Evolutionary conservation across 306 rosid species (phyloP).

Genomic region (Alnus glutinosa): DNA sequence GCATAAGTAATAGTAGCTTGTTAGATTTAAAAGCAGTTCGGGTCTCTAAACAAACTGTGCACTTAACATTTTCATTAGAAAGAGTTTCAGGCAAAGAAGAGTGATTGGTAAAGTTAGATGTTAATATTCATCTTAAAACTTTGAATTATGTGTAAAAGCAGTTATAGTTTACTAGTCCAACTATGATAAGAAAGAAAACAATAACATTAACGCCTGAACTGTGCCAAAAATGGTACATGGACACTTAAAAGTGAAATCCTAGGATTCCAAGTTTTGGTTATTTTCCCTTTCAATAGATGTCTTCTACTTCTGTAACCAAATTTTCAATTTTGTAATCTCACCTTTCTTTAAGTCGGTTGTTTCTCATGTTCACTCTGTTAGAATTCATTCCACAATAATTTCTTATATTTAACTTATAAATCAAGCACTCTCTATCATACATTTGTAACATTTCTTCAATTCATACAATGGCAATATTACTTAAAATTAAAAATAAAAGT

Average conservation of each 20-base stretch:
- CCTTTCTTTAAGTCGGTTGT: not conserved
- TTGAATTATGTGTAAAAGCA: not conserved
- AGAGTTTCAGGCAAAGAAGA: slow-evolving; percentile 8
- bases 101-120: not conserved
- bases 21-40: not conserved
- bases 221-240: not conserved
- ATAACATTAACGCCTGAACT: not conserved
- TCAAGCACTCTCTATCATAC: not conserved
- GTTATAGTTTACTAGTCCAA: not conserved
- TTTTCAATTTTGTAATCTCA: not conserved
- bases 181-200: not conserved
- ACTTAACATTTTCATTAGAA: not conserved
- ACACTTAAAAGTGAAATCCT: not conserved
- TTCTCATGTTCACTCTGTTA: not conserved
- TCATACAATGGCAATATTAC: not conserved
- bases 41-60: not conserved
- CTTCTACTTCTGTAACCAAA: not conserved
- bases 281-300: not conserved
- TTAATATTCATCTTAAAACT: not conserved
- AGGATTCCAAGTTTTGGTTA: not conserved
- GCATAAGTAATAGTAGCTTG: not conserved
- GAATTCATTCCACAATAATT: not conserved
- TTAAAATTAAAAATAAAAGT: not conserved
- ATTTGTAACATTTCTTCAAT: not conserved
- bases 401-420: not conserved